phyloP scores from a whole-genome alignment of 2,329 filamentous ascomycete genomes.

The Zymoseptoria ardabiliae region DNA sequence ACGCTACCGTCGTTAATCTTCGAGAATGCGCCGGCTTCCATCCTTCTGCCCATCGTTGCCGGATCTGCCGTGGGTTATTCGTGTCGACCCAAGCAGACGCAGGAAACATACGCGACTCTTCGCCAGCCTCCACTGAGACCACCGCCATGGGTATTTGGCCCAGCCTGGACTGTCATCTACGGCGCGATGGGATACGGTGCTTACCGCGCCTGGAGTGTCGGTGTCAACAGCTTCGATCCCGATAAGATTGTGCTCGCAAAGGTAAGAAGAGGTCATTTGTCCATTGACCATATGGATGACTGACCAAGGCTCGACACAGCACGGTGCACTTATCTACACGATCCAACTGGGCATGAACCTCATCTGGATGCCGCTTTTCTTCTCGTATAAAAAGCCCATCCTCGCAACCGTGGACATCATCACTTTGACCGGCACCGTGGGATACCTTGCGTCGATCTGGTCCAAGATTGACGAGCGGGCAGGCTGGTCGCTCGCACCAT shows the following conservation, averaged over 20 bases:
- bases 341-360: conserved; percentile 80
- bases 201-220: conserved; percentile 63
- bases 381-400: conserved; percentile 64
- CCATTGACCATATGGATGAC: not conserved
- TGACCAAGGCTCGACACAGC: conserved; percentile 21
- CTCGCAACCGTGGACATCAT: conserved; percentile 70
- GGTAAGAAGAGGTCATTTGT: conserved; percentile 25
- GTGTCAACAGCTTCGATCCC: conserved; percentile 52
- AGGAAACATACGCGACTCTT: conserved; percentile 56
- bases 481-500: conserved; percentile 70
- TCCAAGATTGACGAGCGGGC: conserved; percentile 64
- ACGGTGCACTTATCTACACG: conserved; percentile 73
- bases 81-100: conserved; percentile 52
- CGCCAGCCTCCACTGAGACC: conserved; percentile 57
- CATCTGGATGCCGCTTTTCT: conserved; percentile 90
- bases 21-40: conserved; percentile 61
- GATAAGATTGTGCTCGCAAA: conserved; percentile 53
- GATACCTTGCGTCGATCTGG: conserved; percentile 70
- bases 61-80: conserved; percentile 68
- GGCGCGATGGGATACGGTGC: conserved; percentile 80
- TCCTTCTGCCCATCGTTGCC: conserved; percentile 66
- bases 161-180: conserved; percentile 53
- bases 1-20: conserved; percentile 68
- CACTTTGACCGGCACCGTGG: conserved; percentile 62
- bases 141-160: conserved; percentile 51